These are phyloP conservation scores for Collybia sordida DNA, from an alignment of 768 basidiomycete genomes.

Conservation along the genomic window DNA sequence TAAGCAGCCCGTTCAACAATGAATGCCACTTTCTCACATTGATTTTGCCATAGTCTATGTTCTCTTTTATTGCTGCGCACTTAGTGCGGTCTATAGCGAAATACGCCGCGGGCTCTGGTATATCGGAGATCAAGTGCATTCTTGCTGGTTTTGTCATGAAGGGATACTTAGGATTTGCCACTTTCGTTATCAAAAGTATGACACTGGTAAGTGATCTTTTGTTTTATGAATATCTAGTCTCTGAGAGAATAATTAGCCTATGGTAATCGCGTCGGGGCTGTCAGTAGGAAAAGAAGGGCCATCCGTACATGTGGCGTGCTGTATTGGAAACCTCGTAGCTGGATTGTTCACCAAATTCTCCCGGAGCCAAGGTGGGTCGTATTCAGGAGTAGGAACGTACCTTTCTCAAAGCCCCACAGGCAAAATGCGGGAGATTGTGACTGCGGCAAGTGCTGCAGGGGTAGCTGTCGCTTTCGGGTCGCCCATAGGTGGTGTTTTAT, in stretches of 20 bases:
- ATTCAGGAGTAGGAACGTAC: neutral
- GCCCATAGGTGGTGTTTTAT: conserved; percentile 95
- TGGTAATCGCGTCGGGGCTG: conserved; percentile 95
- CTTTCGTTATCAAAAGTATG: conserved; percentile 91
- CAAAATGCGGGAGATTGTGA: conserved; percentile 88
- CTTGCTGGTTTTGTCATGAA: conserved; percentile 97
- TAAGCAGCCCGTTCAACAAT: conserved; percentile 38
- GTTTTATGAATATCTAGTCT: neutral
- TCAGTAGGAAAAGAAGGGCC: conserved; percentile 99
- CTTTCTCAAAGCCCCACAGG: conserved; percentile 32
- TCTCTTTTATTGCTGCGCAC: conserved; percentile 86
- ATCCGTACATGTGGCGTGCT: conserved; percentile 95
- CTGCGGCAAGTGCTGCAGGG: conserved; percentile 95
- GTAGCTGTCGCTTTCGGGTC: conserved; percentile 99
- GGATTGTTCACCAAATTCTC: conserved; percentile 79
- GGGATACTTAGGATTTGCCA: conserved; percentile 87
- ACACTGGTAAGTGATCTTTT: conserved; percentile 69
- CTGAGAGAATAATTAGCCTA: conserved; percentile 55
- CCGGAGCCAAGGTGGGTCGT: conserved; percentile 76
- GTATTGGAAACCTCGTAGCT: conserved; percentile 89
- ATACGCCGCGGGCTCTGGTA: conserved; percentile 97
- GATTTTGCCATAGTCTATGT: conserved; percentile 54
- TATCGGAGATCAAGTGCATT: conserved; percentile 98
- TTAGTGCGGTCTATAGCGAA: conserved; percentile 87
- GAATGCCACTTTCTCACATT: conserved; percentile 4